A percentile compares a stretch with the other conserved stretches of the same genome.
phyloP scores from a whole-genome alignment of 768 basidiomycete genomes.

The Tulasnella sp. region DNA sequence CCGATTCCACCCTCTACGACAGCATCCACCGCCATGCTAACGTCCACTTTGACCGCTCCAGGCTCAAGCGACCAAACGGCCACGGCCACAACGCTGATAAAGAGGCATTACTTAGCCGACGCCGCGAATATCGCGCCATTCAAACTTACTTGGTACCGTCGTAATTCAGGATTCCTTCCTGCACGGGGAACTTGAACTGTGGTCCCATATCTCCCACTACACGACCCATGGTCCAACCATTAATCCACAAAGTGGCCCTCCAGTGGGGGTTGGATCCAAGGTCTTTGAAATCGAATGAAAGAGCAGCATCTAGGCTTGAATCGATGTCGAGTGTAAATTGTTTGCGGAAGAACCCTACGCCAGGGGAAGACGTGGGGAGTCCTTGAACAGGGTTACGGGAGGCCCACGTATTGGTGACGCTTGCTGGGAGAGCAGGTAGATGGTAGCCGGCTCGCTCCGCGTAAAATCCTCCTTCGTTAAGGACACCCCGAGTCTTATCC shows the following conservation, averaged over 20 bases:
- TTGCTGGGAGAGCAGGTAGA: constrained; percentile 52
- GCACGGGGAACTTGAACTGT: constrained; percentile 78
- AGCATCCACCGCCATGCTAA: constrained; percentile 52
- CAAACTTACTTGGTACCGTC: constrained; percentile 61
- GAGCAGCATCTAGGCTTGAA: constrained; percentile 56
- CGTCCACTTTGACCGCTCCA: constrained; percentile 43
- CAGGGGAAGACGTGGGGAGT: constrained; percentile 45
- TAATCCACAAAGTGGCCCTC: constrained; percentile 71
- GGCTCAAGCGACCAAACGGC: constrained; percentile 62
- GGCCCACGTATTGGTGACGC: not conserved
- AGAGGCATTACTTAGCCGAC: not conserved
- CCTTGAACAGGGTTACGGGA: not conserved
- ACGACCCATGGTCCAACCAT: constrained; percentile 90
- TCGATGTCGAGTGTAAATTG: constrained; percentile 64
- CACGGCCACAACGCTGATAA: constrained; percentile 43
- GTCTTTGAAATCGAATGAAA: constrained; percentile 70
- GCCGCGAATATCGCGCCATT: not conserved
- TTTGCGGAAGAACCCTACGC: constrained; percentile 79
- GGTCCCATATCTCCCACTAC: constrained; percentile 70
- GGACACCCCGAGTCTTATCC: constrained; percentile 65
- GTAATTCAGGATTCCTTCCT: constrained; percentile 74
- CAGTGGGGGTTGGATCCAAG: constrained; percentile 51
- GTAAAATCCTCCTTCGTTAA: constrained; percentile 69
- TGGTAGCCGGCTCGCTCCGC: constrained; percentile 77
- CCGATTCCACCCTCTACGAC: constrained; percentile 65